Conservation (phyloP, 2,329 filamentous ascomycete genomes). For the Diaporthe aspalathi region DNA sequence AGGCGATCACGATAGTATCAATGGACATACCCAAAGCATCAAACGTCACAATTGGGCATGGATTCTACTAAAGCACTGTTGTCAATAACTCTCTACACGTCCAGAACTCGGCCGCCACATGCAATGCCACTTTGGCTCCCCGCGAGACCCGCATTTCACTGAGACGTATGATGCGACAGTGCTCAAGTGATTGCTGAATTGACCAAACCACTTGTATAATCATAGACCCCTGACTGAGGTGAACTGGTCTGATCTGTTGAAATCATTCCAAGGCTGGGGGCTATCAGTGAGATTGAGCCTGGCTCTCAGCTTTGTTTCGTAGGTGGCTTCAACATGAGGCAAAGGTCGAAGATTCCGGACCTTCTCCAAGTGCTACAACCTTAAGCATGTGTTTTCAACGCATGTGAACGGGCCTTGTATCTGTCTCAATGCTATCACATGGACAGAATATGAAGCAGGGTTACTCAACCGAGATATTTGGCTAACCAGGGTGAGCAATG, state of each 20-base stretch:
- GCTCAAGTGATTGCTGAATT: slow-evolving; percentile 44
- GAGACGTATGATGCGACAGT: slow-evolving; percentile 44
- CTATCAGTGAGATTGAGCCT: neutral
- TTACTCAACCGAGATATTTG: slow-evolving; percentile 43
- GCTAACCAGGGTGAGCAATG: slow-evolving; percentile 42
- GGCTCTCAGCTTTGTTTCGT: slow-evolving; percentile 45
- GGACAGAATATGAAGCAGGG: slow-evolving; percentile 44
- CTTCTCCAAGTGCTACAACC: slow-evolving; percentile 42
- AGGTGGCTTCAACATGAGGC: slow-evolving; percentile 43
- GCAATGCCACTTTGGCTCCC: slow-evolving; percentile 35
- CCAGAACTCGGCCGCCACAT: slow-evolving; percentile 41
- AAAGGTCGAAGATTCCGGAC: slow-evolving; percentile 41
- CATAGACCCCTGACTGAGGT: slow-evolving; percentile 45
- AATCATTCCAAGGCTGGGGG: too few relatives aligned
- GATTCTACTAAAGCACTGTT: slow-evolving; percentile 48
- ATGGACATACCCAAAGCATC: slow-evolving; percentile 37
- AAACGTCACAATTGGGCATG: slow-evolving; percentile 45
- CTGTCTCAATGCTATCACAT: slow-evolving; percentile 41
- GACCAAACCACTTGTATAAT: slow-evolving; percentile 43
- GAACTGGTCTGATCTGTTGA: neutral
- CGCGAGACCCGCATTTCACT: slow-evolving; percentile 43
- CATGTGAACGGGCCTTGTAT: slow-evolving; percentile 44
- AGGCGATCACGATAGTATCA: neutral
- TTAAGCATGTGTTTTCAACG: slow-evolving; percentile 43
- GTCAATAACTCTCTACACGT: slow-evolving; percentile 48